These are phyloP conservation scores for Rosa chinensis DNA, from an alignment of 306 rosid genomes.

Conservation along the genomic window DNA sequence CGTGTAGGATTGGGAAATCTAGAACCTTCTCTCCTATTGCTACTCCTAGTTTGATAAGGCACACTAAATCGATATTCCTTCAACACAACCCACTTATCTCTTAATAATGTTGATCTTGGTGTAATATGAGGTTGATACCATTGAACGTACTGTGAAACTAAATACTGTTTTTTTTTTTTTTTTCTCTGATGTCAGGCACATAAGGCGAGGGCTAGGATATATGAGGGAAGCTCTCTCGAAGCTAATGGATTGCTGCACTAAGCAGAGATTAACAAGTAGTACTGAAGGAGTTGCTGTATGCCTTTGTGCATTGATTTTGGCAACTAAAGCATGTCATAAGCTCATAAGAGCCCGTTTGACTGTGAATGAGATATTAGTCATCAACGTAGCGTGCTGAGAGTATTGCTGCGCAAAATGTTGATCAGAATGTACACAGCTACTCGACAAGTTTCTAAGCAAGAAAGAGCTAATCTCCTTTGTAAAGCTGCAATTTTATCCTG, in stretches of 20 bases:
- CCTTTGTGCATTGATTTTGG: too few relatives aligned
- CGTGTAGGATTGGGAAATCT: too few relatives aligned
- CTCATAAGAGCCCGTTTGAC: neutral
- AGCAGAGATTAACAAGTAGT: neutral
- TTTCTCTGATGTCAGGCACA: conserved; percentile 20
- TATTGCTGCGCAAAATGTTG: neutral
- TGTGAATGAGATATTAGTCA: neutral
- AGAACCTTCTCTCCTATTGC: too few relatives aligned
- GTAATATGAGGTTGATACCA: neutral
- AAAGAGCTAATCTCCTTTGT: neutral
- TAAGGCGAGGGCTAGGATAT: conserved; percentile 33
- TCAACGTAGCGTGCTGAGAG: neutral
- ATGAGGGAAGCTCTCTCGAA: conserved; percentile 18
- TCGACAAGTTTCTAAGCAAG: too few relatives aligned
- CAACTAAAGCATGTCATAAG: too few relatives aligned
- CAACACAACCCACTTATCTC: neutral
- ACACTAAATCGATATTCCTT: too few relatives aligned
- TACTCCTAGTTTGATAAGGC: too few relatives aligned
- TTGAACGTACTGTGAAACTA: neutral
- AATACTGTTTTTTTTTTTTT: neutral
- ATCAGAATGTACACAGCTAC: neutral
- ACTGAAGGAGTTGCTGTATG: too few relatives aligned
- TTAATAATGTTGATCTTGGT: neutral
- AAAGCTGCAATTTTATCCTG: neutral
- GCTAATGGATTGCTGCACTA: neutral